Base-by-base conservation (phyloP, 2,329 filamentous ascomycete species). In the Cryoendolithus antarcticus region DNA sequence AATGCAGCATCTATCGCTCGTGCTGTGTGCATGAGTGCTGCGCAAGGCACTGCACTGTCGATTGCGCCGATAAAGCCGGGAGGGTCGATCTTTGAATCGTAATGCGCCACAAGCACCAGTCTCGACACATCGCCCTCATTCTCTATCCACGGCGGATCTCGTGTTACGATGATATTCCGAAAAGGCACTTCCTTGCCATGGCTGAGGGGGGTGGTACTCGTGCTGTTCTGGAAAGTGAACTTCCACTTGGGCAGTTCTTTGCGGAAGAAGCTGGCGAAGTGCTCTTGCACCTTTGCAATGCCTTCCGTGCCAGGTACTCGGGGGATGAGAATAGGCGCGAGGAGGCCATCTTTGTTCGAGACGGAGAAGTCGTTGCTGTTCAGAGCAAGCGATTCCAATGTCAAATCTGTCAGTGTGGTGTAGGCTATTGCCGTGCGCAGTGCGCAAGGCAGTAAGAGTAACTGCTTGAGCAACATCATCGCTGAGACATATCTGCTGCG, bases 21-120 rank as follows among this genome's bases (percentile, higher is more conserved):
- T 45, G 88, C 84, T 9, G 81, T 77, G 58, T 94, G 84, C 75
- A 98, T 73, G 42, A 98, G 70, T 71, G 96, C 86, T 0, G 91
- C 91, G 60, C 89, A 96, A 7, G 91, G 88, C 11, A 84, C 91
- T 1, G 91, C 91, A 52, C 86, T 94, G 57, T 98, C 91, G 9
- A 77, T 93, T 1, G 89, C 91, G 0, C 91, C 91, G 42, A 98
- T 82, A 58, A 98, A 98, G 1, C 86, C 89, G 44, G 78, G 65
- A 0, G 88, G 89, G 19, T 68, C 69, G 42, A 82, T 71, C 62
- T 93, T 82, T 57, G 79, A 88, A 54, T 98, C 91, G 59, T 94
- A 96, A 58, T 98, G 91, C 31, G 91, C 91, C 5, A 89, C 91
- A 39, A 98, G 70, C 9, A 86, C 89, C 55, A 96, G 64, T 35